These are phyloP conservation scores for Kodamaea sp. DNA, from an alignment of 1,139 yeast genomes.

Conservation along the genomic window DNA sequence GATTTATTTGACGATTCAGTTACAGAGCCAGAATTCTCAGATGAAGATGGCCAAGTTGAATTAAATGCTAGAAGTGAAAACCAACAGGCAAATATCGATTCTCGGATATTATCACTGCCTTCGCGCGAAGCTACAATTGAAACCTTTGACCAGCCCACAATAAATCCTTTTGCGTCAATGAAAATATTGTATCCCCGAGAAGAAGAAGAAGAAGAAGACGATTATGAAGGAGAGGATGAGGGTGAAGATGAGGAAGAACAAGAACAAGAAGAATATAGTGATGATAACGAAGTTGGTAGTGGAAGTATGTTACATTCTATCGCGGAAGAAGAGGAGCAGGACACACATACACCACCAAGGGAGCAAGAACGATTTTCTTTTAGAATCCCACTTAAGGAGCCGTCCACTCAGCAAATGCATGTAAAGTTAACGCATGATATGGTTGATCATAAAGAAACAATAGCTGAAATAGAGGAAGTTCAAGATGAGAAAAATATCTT, in stretches of 20 bases:
- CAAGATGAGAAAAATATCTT: no score
- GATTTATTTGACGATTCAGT: slow-evolving; percentile 2
- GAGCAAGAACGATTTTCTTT: no score
- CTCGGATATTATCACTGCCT: no score
- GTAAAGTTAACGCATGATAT: no score
- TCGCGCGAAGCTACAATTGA: background rate
- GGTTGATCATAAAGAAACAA: no score
- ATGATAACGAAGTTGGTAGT: background rate
- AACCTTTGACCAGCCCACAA: background rate
- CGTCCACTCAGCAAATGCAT: no score
- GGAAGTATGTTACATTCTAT: background rate
- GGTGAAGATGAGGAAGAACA: background rate
- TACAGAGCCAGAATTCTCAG: slow-evolving; percentile 6
- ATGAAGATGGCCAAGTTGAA: background rate
- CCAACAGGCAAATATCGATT: no score
- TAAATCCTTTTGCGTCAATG: background rate
- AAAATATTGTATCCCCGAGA: background rate
- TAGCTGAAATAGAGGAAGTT: no score
- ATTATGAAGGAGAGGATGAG: background rate
- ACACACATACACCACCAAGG: no score
- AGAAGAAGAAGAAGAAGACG: background rate
- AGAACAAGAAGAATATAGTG: background rate
- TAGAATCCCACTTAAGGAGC: no score
- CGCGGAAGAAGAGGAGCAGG: background rate
- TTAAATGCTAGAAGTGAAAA: no score